phyloP scores from a whole-genome alignment of 148 eudicot species.

The Suaeda aralocaspica region DNA sequence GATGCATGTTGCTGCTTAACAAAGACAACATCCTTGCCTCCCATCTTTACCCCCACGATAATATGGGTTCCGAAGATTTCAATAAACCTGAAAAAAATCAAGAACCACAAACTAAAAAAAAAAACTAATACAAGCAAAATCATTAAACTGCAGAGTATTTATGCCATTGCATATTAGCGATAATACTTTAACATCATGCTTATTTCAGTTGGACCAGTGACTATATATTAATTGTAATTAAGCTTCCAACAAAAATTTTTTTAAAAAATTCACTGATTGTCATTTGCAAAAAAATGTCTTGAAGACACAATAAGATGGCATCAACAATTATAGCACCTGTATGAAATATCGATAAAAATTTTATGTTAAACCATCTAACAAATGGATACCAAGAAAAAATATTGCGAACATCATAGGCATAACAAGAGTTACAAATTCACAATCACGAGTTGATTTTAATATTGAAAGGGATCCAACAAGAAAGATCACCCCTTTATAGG shows the following conservation, averaged over 20 bases:
- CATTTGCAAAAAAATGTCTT: no score
- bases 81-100: constrained; percentile 64
- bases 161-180: neutral
- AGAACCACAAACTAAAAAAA: neutral
- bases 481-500: no score
- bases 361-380: no score
- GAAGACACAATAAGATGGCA: no score
- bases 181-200: neutral
- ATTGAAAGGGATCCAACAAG: no score
- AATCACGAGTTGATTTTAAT: no score
- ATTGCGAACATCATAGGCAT: no score
- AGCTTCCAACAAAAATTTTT: neutral
- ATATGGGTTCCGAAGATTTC: constrained; percentile 89
- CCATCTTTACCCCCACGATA: constrained; percentile 93
- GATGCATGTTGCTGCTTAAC: constrained; percentile 89
- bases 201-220: neutral
- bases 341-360: no score
- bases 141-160: neutral
- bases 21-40: constrained; percentile 94
- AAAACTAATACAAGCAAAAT: constrained; percentile 2
- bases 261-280: no score
- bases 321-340: no score
- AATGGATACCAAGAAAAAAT: no score
- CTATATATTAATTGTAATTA: neutral
- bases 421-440: no score